phyloP scores from a whole-genome alignment of 108 stramenopile genomes.

The Licmophora abbreviata region DNA sequence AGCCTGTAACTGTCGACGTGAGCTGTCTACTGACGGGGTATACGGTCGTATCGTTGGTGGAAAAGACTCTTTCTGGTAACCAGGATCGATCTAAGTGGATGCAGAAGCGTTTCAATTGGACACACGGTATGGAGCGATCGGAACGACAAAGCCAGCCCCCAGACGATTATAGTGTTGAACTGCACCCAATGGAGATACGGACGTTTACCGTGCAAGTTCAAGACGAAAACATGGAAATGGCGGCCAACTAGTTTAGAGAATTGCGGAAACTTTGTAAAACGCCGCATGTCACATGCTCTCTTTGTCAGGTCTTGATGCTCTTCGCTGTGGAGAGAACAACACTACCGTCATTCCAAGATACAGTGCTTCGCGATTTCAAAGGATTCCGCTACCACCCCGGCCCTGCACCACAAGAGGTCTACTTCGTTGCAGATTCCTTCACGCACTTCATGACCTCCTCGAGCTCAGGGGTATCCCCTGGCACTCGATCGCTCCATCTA shows the following conservation, averaged over 20 bases:
- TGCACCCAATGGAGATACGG: conserved; percentile 55
- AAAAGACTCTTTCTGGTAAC: conserved; percentile 61
- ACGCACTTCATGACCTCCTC: too few species aligned
- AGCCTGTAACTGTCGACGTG: conserved; percentile 52
- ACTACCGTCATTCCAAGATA: too few species aligned
- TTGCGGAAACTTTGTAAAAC: too few species aligned
- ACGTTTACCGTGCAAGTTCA: conserved; percentile 33
- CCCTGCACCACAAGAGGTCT: too few species aligned
- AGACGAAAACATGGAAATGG: not conserved
- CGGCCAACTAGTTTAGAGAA: too few species aligned
- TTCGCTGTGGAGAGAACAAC: too few species aligned
- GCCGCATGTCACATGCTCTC: too few species aligned
- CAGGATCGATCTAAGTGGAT: conserved; percentile 24
- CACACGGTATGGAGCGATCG: not conserved
- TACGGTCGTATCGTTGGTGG: conserved; percentile 17
- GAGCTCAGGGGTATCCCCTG: conserved; percentile 77
- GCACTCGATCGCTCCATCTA: conserved; percentile 71
- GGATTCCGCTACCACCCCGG: too few species aligned
- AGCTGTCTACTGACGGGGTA: conserved; percentile 18
- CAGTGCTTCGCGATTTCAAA: too few species aligned
- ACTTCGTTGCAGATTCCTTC: too few species aligned
- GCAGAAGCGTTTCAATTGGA: conserved; percentile 23
- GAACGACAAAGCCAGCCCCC: not conserved
- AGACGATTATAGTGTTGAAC: conserved; percentile 7
- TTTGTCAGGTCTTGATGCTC: too few species aligned